Evolutionary conservation across 2,329 filamentous ascomycete species (phyloP), one percentile per base, ranked within the genome.

Genomic region (Sporothrix brunneoviolacea): DNA sequence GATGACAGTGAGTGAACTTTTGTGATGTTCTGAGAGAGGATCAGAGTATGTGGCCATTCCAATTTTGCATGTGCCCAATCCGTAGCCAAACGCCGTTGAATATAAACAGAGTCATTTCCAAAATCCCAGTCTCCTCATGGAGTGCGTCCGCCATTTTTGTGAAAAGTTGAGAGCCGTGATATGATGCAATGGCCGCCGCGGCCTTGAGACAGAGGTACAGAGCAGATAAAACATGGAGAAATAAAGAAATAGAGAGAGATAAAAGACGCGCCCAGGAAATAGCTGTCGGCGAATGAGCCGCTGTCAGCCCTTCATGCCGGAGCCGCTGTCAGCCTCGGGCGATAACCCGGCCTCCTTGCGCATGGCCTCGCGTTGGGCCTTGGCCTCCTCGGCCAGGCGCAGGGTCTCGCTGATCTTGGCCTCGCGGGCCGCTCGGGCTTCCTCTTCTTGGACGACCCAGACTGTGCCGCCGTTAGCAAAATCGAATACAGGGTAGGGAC

Each of bases 371-470:
- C 69, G 65, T 54, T 68, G 68, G 27, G 67, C 61, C 51, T 70
- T 68, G 5, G 69, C 67, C 55, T 76, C 72, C 18, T 68, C 64
- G 28, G 67, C 66, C 28, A 64, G 62, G 48, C 64, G 66, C 54
- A 64, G 62, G 16, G 61, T 64, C 30, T 68, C 68, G 4, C 62
- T 58, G 6, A 67, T 55, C 4, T 64, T 64, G 9, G 63, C 65
- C 57, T 67, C 64, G 58, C 64, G 71, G 51, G 65, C 69, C 46
- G 62, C 64, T 57, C 71, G 68, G 48, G 72, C 68, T 37, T 73
- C 72, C 49, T 76, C 73, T 51, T 73, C 70, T 42, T 76, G 69
- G 4, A 77, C 74, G 35, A 70, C 60, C 74, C 72, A 78, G 53
- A 79, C 75, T 78, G 41, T 4, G 10, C 8, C 13, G 7, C 10